Conservation (phyloP, 192 early-diverging fungal genomes). For the Jimgerdemannia lactiflua region DNA sequence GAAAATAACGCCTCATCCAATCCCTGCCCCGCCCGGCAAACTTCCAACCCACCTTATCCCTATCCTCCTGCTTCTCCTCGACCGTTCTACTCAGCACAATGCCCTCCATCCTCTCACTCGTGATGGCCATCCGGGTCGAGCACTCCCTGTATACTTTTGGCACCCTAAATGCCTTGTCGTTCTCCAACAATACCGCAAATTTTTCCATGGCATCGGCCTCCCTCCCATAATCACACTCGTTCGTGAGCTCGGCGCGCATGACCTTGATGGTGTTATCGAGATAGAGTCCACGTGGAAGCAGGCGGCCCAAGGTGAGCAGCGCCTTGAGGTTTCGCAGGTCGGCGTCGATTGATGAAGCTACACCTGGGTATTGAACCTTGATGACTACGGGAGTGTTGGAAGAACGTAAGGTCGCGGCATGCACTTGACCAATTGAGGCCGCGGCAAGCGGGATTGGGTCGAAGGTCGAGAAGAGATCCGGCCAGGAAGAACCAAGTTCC, state of each 20-base stretch:
- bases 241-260: constrained; percentile 82
- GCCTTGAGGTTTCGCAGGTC: constrained; percentile 84
- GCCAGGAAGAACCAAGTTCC: constrained; percentile 77
- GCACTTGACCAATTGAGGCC: constrained; percentile 86
- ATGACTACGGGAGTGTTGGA: constrained; percentile 67
- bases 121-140: constrained; percentile 71
- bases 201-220: constrained; percentile 77
- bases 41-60: constrained; percentile 41
- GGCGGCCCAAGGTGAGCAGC: constrained; percentile 73
- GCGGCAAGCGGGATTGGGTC: constrained; percentile 88
- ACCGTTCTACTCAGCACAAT: constrained; percentile 62
- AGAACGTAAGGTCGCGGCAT: constrained; percentile 51
- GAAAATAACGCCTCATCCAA: constrained; percentile 1
- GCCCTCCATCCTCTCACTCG: constrained; percentile 76
- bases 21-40: background rate
- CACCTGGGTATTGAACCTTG: constrained; percentile 97
- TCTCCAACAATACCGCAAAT: constrained; percentile 63
- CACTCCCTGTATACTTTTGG: constrained; percentile 71
- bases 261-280: constrained; percentile 95
- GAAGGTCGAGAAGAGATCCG: constrained; percentile 63
- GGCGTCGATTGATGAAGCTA: constrained; percentile 81
- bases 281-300: constrained; percentile 92
- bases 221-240: constrained; percentile 91
- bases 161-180: constrained; percentile 63
- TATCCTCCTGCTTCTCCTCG: constrained; percentile 50